These are phyloP conservation scores for Epicoccum sorghinum DNA, from an alignment of 2,329 filamentous ascomycete genomes.

Conservation along the genomic window DNA sequence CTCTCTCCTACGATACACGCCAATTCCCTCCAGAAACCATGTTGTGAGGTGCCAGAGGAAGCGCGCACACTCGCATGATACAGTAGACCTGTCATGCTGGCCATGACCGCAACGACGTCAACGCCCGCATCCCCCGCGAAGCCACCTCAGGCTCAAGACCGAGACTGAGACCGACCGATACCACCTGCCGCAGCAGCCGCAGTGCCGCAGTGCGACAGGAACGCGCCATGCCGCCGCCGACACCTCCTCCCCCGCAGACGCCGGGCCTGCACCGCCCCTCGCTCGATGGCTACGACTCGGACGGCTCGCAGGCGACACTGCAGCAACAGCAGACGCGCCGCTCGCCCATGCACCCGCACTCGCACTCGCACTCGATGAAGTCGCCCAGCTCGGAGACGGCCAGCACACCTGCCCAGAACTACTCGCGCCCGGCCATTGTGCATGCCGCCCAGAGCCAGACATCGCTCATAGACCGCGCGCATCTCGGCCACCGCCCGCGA, in stretches of 20 bases:
- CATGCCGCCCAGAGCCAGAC: slow-evolving; percentile 39
- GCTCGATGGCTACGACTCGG: slow-evolving; percentile 46
- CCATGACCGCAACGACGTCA: slow-evolving; percentile 13
- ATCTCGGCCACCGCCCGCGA: slow-evolving; percentile 62
- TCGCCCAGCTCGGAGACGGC: slow-evolving; percentile 34
- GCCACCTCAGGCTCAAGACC: background rate
- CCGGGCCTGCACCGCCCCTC: slow-evolving; percentile 36
- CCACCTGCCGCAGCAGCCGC: background rate
- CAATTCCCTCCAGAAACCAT: background rate
- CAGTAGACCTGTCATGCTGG: slow-evolving; percentile 11
- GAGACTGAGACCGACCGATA: background rate
- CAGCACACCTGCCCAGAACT: slow-evolving; percentile 39
- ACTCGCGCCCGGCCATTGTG: slow-evolving; percentile 45
- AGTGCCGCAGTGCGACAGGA: background rate
- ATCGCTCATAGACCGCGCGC: slow-evolving; percentile 16
- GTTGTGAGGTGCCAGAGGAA: background rate
- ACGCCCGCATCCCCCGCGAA: background rate
- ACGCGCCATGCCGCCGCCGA: slow-evolving; percentile 38
- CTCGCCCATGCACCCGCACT: slow-evolving; percentile 40
- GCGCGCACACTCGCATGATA: background rate
- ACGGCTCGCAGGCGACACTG: slow-evolving; percentile 49
- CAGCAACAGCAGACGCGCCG: slow-evolving; percentile 41
- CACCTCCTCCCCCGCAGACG: slow-evolving; percentile 42
- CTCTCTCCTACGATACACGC: background rate
- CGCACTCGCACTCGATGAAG: slow-evolving; percentile 32